Percentiles rank a stretch among this genome's conserved stretches.
Evolutionary conservation across 2,329 filamentous ascomycete genomes (phyloP).

Genomic region (Cladobotryum mycophilum): DNA sequence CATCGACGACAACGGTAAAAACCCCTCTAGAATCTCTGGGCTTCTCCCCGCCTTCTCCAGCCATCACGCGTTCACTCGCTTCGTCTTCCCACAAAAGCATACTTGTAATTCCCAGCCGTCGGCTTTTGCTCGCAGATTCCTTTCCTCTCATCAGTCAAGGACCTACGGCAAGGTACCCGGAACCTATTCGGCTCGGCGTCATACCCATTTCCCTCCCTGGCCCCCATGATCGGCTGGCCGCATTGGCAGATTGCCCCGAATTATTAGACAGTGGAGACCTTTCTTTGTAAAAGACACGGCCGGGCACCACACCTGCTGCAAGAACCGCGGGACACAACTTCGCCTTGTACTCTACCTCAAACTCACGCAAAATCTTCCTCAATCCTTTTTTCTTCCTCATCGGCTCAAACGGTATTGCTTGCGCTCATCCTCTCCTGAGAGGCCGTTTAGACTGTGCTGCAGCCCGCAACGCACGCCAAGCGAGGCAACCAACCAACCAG

Average conservation of each 20-base stretch:
- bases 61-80: slow-evolving; percentile 7
- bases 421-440: no score
- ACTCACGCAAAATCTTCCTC: no score
- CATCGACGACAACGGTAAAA: slow-evolving; percentile 2
- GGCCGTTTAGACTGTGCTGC: no score
- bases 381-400: no score
- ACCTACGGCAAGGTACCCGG: neutral
- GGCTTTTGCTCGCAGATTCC: no score
- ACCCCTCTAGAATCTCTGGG: neutral
- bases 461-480: no score
- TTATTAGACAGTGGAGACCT: slow-evolving; percentile 18
- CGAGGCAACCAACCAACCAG: no score
- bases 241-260: slow-evolving; percentile 17
- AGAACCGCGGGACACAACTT: slow-evolving; percentile 7
- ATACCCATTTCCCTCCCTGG: slow-evolving; percentile 9
- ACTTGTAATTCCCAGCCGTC: no score
- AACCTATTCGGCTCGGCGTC: neutral
- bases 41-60: slow-evolving; percentile 8
- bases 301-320: slow-evolving; percentile 6
- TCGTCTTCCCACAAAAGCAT: neutral
- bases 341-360: slow-evolving; percentile 4
- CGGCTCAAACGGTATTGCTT: no score
- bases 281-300: neutral
- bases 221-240: slow-evolving; percentile 18
- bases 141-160: no score